Conservation (phyloP, 2,329 filamentous ascomycete genomes). For the Arthrinium phaeospermum region DNA sequence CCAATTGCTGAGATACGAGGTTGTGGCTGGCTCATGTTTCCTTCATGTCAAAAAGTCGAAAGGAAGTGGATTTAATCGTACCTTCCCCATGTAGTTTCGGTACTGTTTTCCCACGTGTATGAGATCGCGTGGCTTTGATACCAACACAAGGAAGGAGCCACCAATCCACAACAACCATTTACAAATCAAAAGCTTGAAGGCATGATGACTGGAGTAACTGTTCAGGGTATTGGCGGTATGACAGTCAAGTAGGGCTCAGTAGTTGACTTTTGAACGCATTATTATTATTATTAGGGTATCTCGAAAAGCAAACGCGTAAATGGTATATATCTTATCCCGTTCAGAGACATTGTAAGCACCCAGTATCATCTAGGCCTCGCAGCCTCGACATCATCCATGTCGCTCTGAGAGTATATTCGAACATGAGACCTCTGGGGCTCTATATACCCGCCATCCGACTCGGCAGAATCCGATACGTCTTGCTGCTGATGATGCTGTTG, state of each 20-base stretch:
- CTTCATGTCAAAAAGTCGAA: not conserved
- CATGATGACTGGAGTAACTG: not conserved
- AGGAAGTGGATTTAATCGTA: not conserved
- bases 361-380: not conserved
- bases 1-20: too few species aligned
- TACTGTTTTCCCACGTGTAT: not conserved
- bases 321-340: not conserved
- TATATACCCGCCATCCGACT: not conserved
- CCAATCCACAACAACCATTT: not conserved
- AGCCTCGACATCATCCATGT: not conserved
- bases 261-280: not conserved
- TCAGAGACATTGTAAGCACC: not conserved
- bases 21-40: too few species aligned
- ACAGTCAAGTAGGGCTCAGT: not conserved
- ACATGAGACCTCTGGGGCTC: not conserved
- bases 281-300: conserved; percentile 1
- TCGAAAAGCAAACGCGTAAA: not conserved
- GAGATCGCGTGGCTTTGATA: not conserved
- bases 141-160: not conserved
- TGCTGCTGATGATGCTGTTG: not conserved
- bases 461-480: not conserved
- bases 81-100: not conserved
- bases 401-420: not conserved
- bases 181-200: not conserved
- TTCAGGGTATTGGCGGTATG: too few species aligned